Percentiles rank a stretch among this genome's conserved stretches.
Conservation (phyloP, 2,329 filamentous ascomycete genomes). For the Hypomyces perniciosus region DNA sequence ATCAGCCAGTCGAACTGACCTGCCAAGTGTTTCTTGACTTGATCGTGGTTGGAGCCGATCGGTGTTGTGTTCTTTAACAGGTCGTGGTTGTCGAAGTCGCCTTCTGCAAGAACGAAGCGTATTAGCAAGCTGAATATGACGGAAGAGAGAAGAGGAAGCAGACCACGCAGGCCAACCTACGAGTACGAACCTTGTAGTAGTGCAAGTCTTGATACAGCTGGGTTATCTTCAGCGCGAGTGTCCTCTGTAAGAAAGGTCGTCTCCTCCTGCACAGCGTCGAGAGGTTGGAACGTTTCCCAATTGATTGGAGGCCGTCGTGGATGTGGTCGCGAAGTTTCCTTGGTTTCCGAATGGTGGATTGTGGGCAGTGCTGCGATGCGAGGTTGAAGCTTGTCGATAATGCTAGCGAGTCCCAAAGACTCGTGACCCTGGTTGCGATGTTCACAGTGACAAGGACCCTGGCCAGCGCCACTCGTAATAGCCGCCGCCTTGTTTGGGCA, state of each 20-base stretch:
- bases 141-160: not conserved
- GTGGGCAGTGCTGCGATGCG: slow-evolving; percentile 12
- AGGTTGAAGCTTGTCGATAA: slow-evolving; percentile 6
- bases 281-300: slow-evolving; percentile 29
- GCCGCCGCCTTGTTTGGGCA: slow-evolving; percentile 14
- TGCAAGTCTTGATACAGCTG: not conserved
- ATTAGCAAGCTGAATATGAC: slow-evolving; percentile 4
- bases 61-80: slow-evolving; percentile 17
- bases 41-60: slow-evolving; percentile 24
- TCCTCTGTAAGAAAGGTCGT: slow-evolving; percentile 6
- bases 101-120: slow-evolving; percentile 5
- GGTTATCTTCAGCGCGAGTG: slow-evolving; percentile 5
- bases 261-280: slow-evolving; percentile 28
- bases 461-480: slow-evolving; percentile 13
- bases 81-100: not conserved
- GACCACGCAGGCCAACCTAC: not conserved
- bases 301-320: slow-evolving; percentile 26
- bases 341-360: slow-evolving; percentile 11
- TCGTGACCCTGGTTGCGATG: slow-evolving; percentile 8
- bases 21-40: slow-evolving; percentile 38
- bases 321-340: slow-evolving; percentile 16
- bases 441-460: slow-evolving; percentile 14
- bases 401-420: slow-evolving; percentile 4
- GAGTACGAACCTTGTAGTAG: slow-evolving; percentile 9
- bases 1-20: slow-evolving; percentile 48